These are phyloP conservation scores for Inosperma sp. DNA, from an alignment of 768 basidiomycete genomes.

Conservation along the genomic window DNA sequence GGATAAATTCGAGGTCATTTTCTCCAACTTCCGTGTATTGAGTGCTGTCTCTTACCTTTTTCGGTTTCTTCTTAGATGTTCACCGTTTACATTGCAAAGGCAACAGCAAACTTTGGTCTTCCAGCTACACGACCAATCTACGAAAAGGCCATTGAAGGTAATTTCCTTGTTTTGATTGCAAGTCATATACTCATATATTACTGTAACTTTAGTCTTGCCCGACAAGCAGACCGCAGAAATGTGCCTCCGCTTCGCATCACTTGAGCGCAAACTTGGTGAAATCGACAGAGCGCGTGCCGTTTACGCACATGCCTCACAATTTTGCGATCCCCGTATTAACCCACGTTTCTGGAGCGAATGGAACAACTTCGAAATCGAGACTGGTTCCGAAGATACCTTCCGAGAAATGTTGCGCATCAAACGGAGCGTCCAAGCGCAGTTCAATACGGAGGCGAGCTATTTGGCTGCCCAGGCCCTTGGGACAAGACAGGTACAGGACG, in stretches of 20 bases:
- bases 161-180: neutral
- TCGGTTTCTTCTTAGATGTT: conserved; percentile 62
- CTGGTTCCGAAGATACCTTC: conserved; percentile 98
- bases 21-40: too few species aligned
- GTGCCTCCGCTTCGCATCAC: conserved; percentile 92
- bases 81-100: conserved; percentile 95
- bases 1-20: conserved; percentile 98
- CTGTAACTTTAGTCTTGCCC: conserved; percentile 64
- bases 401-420: conserved; percentile 93
- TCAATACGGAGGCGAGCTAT: conserved; percentile 95
- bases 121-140: conserved; percentile 97
- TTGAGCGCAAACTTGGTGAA: conserved; percentile 97
- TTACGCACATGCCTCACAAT: conserved; percentile 96
- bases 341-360: conserved; percentile 95
- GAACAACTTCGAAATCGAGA: conserved; percentile 98
- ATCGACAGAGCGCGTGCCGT: conserved; percentile 96
- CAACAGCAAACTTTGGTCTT: conserved; percentile 90
- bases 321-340: conserved; percentile 92
- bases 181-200: neutral
- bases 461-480: conserved; percentile 76
- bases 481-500: conserved; percentile 57
- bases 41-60: too few species aligned
- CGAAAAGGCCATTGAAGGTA: conserved; percentile 84
- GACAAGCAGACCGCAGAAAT: conserved; percentile 95
- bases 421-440: conserved; percentile 96